Evolutionary conservation across 2,329 filamentous ascomycete species (phyloP).

Genomic region (Ceratocystis diversiconidia): DNA sequence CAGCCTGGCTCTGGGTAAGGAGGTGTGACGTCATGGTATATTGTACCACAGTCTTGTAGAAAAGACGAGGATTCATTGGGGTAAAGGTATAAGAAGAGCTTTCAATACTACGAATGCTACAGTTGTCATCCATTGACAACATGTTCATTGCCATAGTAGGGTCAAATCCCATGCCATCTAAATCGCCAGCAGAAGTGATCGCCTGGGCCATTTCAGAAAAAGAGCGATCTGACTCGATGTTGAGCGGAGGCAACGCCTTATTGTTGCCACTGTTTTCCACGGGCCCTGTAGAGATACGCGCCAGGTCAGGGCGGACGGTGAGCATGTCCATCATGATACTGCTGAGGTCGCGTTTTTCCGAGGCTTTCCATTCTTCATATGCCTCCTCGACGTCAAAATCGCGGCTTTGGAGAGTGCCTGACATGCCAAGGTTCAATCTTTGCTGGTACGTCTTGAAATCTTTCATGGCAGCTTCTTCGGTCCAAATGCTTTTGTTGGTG

Average conservation of each 20-base stretch:
- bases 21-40: conserved; percentile 54
- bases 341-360: conserved; percentile 73
- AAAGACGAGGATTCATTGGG: conserved; percentile 65
- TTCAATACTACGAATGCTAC: conserved; percentile 40
- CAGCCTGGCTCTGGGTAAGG: conserved; percentile 32
- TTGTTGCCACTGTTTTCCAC: conserved; percentile 30
- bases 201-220: conserved; percentile 40
- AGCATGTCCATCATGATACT: conserved; percentile 89
- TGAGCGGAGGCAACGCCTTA: conserved; percentile 30
- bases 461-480: conserved; percentile 74
- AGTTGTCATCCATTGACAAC: conserved; percentile 44
- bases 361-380: conserved; percentile 80
- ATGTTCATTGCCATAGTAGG: conserved; percentile 40
- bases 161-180: conserved; percentile 20
- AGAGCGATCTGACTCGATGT: conserved; percentile 32
- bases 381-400: conserved; percentile 86
- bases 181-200: conserved; percentile 34
- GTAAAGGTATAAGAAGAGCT: conserved; percentile 75
- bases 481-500: conserved; percentile 67
- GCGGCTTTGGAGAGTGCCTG: conserved; percentile 60
- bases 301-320: conserved; percentile 69
- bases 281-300: conserved; percentile 54
- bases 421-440: conserved; percentile 65
- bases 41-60: conserved; percentile 69
- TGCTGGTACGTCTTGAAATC: conserved; percentile 92